These are phyloP conservation scores for Raphanus sativus DNA, from an alignment of 345 rosid genomes.

Conservation along the genomic window DNA sequence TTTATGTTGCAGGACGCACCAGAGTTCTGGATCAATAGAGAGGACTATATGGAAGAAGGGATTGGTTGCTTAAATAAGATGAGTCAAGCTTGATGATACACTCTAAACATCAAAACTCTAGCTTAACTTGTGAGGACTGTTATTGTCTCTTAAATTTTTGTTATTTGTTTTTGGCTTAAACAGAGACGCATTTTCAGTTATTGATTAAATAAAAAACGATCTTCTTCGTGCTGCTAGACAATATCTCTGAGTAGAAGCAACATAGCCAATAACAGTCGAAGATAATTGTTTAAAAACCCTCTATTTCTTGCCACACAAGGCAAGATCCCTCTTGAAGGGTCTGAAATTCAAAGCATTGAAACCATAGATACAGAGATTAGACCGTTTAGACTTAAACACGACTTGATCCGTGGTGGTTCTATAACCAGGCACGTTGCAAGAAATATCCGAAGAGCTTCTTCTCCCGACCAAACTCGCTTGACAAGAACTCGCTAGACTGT, in stretches of 20 bases:
- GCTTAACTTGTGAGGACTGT: background rate
- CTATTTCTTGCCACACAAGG: slow-evolving; percentile 55
- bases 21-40: slow-evolving; percentile 95
- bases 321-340: slow-evolving; percentile 60
- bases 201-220: background rate
- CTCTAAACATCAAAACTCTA: slow-evolving; percentile 2
- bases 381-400: slow-evolving; percentile 56
- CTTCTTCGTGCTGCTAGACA: background rate
- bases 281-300: background rate
- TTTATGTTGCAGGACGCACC: slow-evolving; percentile 77
- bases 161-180: background rate
- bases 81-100: slow-evolving; percentile 46
- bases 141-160: background rate
- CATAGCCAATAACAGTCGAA: background rate
- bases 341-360: slow-evolving; percentile 70
- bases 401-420: slow-evolving; percentile 72
- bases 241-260: slow-evolving; percentile 6
- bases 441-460: slow-evolving; percentile 47
- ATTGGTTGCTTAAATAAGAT: slow-evolving; percentile 72
- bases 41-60: slow-evolving; percentile 91
- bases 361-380: slow-evolving; percentile 78
- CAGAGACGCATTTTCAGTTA: background rate
- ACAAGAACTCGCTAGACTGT: slow-evolving; percentile 61
- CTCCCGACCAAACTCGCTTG: slow-evolving; percentile 59
- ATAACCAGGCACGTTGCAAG: slow-evolving; percentile 85